These are phyloP conservation scores for Lasiosphaeria hispida DNA, from an alignment of 495 filamentous ascomycete species.

Conservation along the genomic window DNA sequence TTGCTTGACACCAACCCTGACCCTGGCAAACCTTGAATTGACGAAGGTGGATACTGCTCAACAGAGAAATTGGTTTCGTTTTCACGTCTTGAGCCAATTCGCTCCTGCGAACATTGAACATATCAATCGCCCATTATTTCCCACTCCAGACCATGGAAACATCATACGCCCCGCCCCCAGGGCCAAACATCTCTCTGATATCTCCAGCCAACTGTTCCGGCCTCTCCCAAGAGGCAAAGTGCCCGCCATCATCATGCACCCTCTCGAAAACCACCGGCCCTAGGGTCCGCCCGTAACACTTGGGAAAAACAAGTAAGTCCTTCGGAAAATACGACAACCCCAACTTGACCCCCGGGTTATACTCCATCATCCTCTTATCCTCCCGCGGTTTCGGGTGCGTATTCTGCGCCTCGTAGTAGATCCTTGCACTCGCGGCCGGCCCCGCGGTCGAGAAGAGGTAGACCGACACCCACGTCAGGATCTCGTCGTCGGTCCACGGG, in stretches of 20 bases:
- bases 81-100: too few species aligned
- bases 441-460: constrained; percentile 59
- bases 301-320: constrained; percentile 52
- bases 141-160: background rate
- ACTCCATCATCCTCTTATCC: constrained; percentile 13
- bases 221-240: constrained; percentile 61
- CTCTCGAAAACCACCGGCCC: constrained; percentile 56
- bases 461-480: constrained; percentile 63
- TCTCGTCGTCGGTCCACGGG: constrained; percentile 66
- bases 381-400: constrained; percentile 4
- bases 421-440: constrained; percentile 53
- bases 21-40: too few species aligned
- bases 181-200: constrained; percentile 55
- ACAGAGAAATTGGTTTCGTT: too few species aligned
- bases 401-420: constrained; percentile 58
- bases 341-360: constrained; percentile 45
- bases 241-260: constrained; percentile 54
- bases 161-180: constrained; percentile 23
- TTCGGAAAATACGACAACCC: constrained; percentile 52
- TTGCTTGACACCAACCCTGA: too few species aligned
- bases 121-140: too few species aligned
- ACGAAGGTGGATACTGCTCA: too few species aligned
- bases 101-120: too few species aligned
- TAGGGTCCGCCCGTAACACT: constrained; percentile 47
- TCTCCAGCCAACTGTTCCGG: constrained; percentile 56